phyloP scores from a whole-genome alignment of 139 green algal species.

The Parachlorella kessleri region DNA sequence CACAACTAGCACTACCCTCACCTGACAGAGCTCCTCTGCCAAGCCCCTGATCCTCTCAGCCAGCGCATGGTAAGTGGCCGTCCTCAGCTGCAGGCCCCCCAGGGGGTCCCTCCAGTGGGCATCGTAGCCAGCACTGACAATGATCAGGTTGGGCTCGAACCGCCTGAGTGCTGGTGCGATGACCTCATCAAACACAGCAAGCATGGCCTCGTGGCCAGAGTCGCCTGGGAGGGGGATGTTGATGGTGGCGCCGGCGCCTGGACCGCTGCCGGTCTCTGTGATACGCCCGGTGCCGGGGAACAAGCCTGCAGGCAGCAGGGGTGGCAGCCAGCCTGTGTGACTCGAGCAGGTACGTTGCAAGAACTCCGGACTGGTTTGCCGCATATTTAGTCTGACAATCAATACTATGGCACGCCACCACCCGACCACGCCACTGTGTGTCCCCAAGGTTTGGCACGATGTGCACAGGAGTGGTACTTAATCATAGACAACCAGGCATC shows the following conservation, averaged over 20 bases:
- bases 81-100: conserved; percentile 75
- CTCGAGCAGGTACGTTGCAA: too few species aligned
- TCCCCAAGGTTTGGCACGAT: too few species aligned
- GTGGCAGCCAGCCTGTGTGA: background rate
- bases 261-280: conserved; percentile 60
- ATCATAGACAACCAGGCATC: too few species aligned
- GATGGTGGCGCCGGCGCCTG: conserved; percentile 75
- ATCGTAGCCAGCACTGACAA: conserved; percentile 82
- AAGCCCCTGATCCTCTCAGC: conserved; percentile 31
- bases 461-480: too few species aligned
- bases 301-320: too few species aligned
- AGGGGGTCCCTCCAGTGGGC: conserved; percentile 89
- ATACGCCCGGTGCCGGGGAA: conserved; percentile 66
- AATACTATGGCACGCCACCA: too few species aligned
- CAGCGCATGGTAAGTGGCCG: conserved; percentile 75
- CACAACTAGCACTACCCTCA: background rate
- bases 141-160: conserved; percentile 88
- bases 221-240: conserved; percentile 81
- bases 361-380: too few species aligned
- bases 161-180: conserved; percentile 67
- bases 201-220: conserved; percentile 66
- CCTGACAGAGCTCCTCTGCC: conserved; percentile 61
- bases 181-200: conserved; percentile 70
- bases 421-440: too few species aligned
- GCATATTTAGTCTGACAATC: too few species aligned